Evolutionary conservation across 192 early-diverging fungal species (phyloP).

Genomic region (Rhizophlyctis rosea): DNA sequence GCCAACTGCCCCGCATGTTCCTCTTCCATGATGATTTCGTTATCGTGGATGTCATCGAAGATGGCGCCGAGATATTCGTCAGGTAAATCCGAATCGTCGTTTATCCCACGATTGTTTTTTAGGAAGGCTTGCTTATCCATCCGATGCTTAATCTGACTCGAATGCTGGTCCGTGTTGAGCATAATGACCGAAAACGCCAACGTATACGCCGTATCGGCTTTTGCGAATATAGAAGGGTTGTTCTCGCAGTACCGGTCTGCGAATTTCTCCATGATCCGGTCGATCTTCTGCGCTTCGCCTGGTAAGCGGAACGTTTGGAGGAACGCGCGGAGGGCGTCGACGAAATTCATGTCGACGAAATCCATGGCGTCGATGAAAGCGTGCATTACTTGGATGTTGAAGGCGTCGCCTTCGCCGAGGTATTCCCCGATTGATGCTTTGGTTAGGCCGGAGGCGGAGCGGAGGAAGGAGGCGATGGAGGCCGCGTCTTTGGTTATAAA

Average conservation of each 20-base stretch:
- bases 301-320: constrained; percentile 61
- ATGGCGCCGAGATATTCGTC: constrained; percentile 67
- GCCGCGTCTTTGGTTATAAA: constrained; percentile 44
- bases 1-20: constrained; percentile 65
- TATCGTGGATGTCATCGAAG: constrained; percentile 73
- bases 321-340: constrained; percentile 51
- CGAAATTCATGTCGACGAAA: constrained; percentile 53
- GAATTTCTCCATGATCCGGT: constrained; percentile 67
- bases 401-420: constrained; percentile 51
- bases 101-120: constrained; percentile 76
- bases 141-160: constrained; percentile 52
- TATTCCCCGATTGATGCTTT: constrained; percentile 61
- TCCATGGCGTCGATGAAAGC: constrained; percentile 57
- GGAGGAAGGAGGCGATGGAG: constrained; percentile 49
- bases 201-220: constrained; percentile 62
- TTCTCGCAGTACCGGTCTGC: constrained; percentile 61
- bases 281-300: constrained; percentile 68
- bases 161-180: constrained; percentile 65
- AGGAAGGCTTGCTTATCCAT: constrained; percentile 58
- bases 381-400: constrained; percentile 57
- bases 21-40: constrained; percentile 95
- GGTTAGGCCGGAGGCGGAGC: constrained; percentile 36
- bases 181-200: constrained; percentile 65
- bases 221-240: constrained; percentile 57
- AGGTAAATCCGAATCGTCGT: constrained; percentile 79